Conservation (phyloP, 2,329 filamentous ascomycete species). For the Penicillium sp. region DNA sequence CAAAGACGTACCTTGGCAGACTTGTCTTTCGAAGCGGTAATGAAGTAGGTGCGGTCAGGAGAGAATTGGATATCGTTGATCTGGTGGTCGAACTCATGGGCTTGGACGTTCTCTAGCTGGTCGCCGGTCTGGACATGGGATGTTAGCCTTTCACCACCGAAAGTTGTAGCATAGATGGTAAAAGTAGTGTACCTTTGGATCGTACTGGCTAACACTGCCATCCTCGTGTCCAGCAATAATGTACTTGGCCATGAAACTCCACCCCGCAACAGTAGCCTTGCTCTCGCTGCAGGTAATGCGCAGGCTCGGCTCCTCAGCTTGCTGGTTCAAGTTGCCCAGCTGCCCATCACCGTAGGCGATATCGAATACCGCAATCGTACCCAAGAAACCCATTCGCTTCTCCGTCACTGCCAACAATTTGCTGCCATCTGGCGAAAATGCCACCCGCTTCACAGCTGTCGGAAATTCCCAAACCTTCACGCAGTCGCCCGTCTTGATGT, state of each 20-base stretch:
- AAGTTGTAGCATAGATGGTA: neutral
- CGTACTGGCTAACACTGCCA: slow-evolving; percentile 82
- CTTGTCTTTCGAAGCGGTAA: slow-evolving; percentile 98
- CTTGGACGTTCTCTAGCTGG: slow-evolving; percentile 69
- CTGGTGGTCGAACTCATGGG: slow-evolving; percentile 74
- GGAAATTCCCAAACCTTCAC: slow-evolving; percentile 98
- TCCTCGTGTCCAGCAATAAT: slow-evolving; percentile 98
- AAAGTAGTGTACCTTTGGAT: slow-evolving; percentile 63
- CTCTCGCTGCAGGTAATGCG: slow-evolving; percentile 90
- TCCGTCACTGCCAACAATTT: slow-evolving; percentile 91
- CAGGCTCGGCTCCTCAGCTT: slow-evolving; percentile 74
- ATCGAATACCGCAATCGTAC: slow-evolving; percentile 88
- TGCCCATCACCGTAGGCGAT: slow-evolving; percentile 67
- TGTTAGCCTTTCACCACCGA: slow-evolving; percentile 13
- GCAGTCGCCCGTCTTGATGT: slow-evolving; percentile 84
- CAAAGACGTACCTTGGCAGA: slow-evolving; percentile 66
- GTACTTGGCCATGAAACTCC: slow-evolving; percentile 89
- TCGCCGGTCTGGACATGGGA: slow-evolving; percentile 60
- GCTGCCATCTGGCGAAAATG: slow-evolving; percentile 91
- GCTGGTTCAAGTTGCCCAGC: slow-evolving; percentile 58
- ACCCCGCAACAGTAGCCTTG: slow-evolving; percentile 96
- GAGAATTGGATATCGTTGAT: slow-evolving; percentile 96
- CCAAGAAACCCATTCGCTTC: slow-evolving; percentile 95
- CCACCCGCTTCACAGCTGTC: slow-evolving; percentile 94
- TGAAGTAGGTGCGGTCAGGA: slow-evolving; percentile 90